These are phyloP conservation scores for Schrenkiella parvula DNA, from an alignment of 345 rosid genomes.

Conservation along the genomic window DNA sequence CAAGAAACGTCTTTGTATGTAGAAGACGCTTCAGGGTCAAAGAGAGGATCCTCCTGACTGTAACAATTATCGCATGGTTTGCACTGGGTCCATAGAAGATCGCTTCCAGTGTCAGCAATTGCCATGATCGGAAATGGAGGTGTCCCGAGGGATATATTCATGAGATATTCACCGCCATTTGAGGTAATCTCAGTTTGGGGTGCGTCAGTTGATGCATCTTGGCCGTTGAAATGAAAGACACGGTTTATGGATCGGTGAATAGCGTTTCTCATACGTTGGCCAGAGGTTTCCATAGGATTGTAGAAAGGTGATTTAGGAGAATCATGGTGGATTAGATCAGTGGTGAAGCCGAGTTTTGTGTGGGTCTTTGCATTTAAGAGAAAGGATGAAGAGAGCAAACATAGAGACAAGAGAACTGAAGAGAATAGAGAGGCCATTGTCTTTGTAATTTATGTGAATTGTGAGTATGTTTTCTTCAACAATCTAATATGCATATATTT, in stretches of 20 bases:
- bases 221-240: not conserved
- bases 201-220: not conserved
- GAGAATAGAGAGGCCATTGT: constrained; percentile 19
- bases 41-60: constrained; percentile 30
- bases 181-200: constrained; percentile 13
- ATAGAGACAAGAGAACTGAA: constrained; percentile 1
- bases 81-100: constrained; percentile 39
- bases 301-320: constrained; percentile 38
- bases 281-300: constrained; percentile 21
- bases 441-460: not conserved
- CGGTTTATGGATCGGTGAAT: constrained; percentile 30
- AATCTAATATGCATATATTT: not conserved
- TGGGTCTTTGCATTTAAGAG: constrained; percentile 21
- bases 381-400: constrained; percentile 7
- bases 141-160: constrained; percentile 35
- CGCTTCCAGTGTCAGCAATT: constrained; percentile 38
- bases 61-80: constrained; percentile 35
- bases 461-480: not conserved
- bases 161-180: constrained; percentile 22
- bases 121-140: constrained; percentile 24
- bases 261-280: constrained; percentile 20
- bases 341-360: constrained; percentile 26
- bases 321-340: constrained; percentile 37
- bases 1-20: constrained; percentile 41
- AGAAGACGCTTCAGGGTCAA: constrained; percentile 39